These are phyloP conservation scores for Diospyros kaki DNA, from an alignment of 148 eudicot species.

Conservation along the genomic window DNA sequence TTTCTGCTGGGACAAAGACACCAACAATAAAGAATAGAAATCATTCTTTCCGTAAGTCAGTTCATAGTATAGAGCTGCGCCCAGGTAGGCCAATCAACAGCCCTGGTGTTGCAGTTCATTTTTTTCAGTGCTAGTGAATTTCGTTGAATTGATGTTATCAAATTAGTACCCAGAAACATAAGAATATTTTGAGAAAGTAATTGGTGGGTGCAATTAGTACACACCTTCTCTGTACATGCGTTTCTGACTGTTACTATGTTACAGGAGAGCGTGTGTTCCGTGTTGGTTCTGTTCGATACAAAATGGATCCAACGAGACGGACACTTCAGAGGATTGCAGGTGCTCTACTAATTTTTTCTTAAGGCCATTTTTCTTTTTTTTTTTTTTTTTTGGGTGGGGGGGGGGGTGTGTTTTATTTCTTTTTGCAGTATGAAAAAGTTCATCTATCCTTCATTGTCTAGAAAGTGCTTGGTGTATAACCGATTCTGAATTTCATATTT, in stretches of 20 bases:
- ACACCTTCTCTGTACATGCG: conserved; percentile 4
- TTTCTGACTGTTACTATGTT: conserved; percentile 5
- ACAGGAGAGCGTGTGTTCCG: conserved; percentile 87
- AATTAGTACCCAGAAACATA: no score
- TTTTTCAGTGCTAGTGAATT: neutral
- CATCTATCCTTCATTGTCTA: no score
- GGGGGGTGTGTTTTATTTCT: no score
- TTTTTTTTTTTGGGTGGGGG: neutral
- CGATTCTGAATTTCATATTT: no score
- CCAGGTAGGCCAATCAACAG: conserved; percentile 41
- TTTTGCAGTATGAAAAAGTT: no score
- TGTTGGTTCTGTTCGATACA: conserved; percentile 67
- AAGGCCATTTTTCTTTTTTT: neutral
- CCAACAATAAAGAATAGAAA: conserved; percentile 22
- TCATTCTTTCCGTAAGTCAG: conserved; percentile 53
- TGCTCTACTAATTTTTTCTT: conserved; percentile 17
- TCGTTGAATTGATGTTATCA: neutral
- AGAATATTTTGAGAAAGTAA: neutral
- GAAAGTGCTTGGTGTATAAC: no score
- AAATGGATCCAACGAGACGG: conserved; percentile 77
- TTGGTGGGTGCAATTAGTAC: neutral
- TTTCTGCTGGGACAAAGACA: conserved; percentile 23
- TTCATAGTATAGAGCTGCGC: conserved; percentile 38
- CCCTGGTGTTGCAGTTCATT: conserved; percentile 38
- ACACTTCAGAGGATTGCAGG: conserved; percentile 79